These are phyloP conservation scores for Neonectria sp. DNA, from an alignment of 2,329 filamentous ascomycete genomes.

Conservation along the genomic window DNA sequence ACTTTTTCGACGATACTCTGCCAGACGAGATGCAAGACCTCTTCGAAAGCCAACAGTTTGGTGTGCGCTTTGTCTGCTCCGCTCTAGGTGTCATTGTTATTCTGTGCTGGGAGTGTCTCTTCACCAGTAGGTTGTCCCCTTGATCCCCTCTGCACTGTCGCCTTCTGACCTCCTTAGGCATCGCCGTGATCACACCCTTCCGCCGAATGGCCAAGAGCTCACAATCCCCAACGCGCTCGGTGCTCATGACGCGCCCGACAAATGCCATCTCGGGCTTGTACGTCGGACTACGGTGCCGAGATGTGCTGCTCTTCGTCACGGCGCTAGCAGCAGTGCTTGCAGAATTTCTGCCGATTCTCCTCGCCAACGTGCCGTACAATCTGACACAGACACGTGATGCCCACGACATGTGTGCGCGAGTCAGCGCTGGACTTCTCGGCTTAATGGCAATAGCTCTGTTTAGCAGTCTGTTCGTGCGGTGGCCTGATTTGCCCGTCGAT, in stretches of 20 bases:
- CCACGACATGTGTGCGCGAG: constrained; percentile 58
- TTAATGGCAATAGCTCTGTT: constrained; percentile 59
- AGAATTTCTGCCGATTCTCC: constrained; percentile 63
- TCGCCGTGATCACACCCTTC: constrained; percentile 61
- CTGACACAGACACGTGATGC: constrained; percentile 56
- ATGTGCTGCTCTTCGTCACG: constrained; percentile 58
- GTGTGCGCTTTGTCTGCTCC: constrained; percentile 60
- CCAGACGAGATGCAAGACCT: constrained; percentile 49
- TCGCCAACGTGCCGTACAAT: constrained; percentile 64
- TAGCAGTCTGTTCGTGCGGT: constrained; percentile 56
- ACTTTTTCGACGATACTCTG: constrained; percentile 44
- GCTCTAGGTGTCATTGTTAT: constrained; percentile 58
- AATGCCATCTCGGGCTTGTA: constrained; percentile 62
- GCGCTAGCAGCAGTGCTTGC: constrained; percentile 60
- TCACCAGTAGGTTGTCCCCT: constrained; percentile 50
- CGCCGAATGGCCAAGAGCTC: constrained; percentile 54
- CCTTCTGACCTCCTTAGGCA: constrained; percentile 38
- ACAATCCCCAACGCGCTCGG: constrained; percentile 52
- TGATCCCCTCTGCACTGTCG: background rate
- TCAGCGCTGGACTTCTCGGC: constrained; percentile 56
- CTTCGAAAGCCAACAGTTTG: constrained; percentile 59
- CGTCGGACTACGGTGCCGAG: constrained; percentile 42
- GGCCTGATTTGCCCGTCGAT: constrained; percentile 61
- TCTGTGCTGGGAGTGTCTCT: constrained; percentile 59
- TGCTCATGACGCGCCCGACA: constrained; percentile 58